These are phyloP conservation scores for Phialophora chinensis DNA, from an alignment of 2,329 filamentous ascomycete genomes.

Conservation along the genomic window DNA sequence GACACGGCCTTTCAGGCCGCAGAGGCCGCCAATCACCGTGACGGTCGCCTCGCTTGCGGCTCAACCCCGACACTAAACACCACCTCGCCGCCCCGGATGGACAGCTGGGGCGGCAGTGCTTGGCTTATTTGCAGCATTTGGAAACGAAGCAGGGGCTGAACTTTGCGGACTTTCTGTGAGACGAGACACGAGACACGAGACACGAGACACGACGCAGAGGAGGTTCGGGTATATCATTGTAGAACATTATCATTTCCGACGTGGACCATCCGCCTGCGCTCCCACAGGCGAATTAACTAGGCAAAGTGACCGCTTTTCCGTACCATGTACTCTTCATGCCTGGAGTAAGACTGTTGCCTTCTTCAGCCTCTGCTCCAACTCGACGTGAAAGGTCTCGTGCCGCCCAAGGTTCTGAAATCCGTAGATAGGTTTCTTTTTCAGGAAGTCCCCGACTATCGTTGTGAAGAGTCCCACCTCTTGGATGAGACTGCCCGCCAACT, in stretches of 20 bases:
- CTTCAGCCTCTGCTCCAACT: constrained; percentile 36
- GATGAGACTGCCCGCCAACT: constrained; percentile 15
- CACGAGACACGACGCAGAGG: not conserved
- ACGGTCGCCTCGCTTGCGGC: constrained; percentile 1
- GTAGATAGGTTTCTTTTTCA: constrained; percentile 37
- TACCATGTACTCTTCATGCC: constrained; percentile 5
- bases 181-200: not conserved
- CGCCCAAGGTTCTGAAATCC: constrained; percentile 37
- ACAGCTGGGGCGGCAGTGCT: not conserved
- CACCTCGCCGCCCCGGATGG: not conserved
- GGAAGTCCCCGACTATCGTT: constrained; percentile 31
- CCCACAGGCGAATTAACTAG: not conserved
- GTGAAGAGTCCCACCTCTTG: constrained; percentile 31
- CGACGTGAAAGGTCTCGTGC: constrained; percentile 37
- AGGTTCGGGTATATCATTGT: not conserved
- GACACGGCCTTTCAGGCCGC: not conserved
- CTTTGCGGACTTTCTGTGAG: not conserved
- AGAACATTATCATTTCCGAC: not conserved
- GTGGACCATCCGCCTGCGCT: not conserved
- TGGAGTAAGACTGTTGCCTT: constrained; percentile 25
- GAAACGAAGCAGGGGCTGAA: not conserved
- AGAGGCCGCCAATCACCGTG: constrained; percentile 14
- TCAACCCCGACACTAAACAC: not conserved
- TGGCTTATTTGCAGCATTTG: constrained; percentile 16
- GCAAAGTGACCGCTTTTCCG: not conserved